Evolutionary conservation across 345 rosid species (phyloP), one percentile per base, ranked within the genome.

Genomic region (Eucalyptus erythrocorys): DNA sequence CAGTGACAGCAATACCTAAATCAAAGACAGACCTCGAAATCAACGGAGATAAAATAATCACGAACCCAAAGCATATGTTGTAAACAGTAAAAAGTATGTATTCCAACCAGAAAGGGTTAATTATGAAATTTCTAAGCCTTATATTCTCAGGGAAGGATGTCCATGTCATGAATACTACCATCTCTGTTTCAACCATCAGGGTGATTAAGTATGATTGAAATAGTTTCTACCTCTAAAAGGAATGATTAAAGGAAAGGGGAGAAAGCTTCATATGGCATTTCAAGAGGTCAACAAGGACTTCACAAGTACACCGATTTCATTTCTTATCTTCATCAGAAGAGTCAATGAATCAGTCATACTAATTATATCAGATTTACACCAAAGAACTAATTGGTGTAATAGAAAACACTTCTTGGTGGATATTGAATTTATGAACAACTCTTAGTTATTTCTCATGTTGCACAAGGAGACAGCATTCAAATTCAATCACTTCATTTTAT

Each of bases 1-100:
- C 88, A 95, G 81, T 10, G 93, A 90, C 21, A 95, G 95, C 90
- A 93, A 85, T 42, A 94, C 94, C 96, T 94, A 86, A 87, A 59
- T 34, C 85, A 61, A 57, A 37, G 66, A 30, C 42, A 80, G 37
- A 51, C 22, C 64, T 50, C 45, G 13, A 71, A 66, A 87, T 40
- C 40, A 40, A 76, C 43, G 37, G 43, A 51, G 49, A 59, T 82
- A 49, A 59, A 37, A n/a, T 45, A 53, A 37, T 66, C 84, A 30
- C 66, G 84, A 66, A 43, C 37, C 37, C 57, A 34, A 51, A 85
- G 87, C n/a, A 15, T 48, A 85, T 30, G 37, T 26, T n/a, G 34
- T 48, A 55, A 24, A 47, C 59, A 27, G 57, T 48, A 13, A n/a
- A 85, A 47, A 48, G 47, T 21, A 5, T 21, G 84, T 1, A 76